Conservation (phyloP, 352 stramenopile genomes). For the Phytophthora ohioensis region DNA sequence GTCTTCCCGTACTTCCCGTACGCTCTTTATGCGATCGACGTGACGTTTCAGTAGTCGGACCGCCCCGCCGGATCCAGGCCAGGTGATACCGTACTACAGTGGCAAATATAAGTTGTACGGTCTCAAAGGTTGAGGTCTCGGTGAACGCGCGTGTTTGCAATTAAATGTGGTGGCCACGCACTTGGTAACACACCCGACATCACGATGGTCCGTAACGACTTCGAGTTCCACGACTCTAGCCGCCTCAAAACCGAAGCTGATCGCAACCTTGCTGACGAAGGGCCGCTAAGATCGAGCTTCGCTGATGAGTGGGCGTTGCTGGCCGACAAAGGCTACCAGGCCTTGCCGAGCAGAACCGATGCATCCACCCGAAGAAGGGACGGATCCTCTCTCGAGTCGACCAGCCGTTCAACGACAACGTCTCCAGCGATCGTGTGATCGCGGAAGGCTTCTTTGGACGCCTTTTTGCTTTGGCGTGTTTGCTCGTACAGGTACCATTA, state of each 20-base stretch:
- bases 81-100: background rate
- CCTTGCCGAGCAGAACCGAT: background rate
- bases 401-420: background rate
- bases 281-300: background rate
- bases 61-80: background rate
- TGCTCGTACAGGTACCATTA: constrained; percentile 8
- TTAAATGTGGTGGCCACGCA: background rate
- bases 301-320: constrained; percentile 1
- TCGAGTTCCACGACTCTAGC: background rate
- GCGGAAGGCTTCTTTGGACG: constrained; percentile 4
- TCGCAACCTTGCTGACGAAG: background rate
- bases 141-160: background rate
- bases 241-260: background rate
- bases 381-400: background rate
- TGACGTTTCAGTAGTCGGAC: constrained; percentile 17
- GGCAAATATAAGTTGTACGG: constrained; percentile 2
- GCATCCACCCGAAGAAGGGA: constrained; percentile 6
- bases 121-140: constrained; percentile 4
- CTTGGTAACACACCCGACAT: constrained; percentile 7
- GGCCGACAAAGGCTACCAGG: constrained; percentile 11
- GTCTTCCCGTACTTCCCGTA: constrained; percentile 1
- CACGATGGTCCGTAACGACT: constrained; percentile 7
- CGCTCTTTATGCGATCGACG: constrained; percentile 4
- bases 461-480: background rate
- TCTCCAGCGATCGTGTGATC: constrained; percentile 8